A percentile compares a stretch with the other conserved stretches of the same genome.
These are phyloP conservation scores for Fusarium continuum DNA, from an alignment of 2,329 filamentous ascomycete species.

Conservation along the genomic window DNA sequence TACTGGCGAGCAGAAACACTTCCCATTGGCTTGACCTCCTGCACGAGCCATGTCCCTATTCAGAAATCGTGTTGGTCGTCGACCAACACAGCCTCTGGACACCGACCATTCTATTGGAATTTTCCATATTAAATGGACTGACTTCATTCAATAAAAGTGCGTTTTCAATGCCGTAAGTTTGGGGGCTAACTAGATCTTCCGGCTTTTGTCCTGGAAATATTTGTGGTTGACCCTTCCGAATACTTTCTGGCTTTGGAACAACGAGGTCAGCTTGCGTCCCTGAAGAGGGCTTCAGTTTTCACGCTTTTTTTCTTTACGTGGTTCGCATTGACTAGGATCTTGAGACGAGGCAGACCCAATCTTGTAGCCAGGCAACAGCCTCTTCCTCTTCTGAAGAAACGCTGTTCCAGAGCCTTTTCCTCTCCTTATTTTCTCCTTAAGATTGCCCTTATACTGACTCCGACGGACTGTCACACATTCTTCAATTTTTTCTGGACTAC, in stretches of 20 bases:
- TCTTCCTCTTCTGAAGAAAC: background rate
- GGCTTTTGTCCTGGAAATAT: too few relatives aligned
- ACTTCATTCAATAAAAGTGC: background rate
- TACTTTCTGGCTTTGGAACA: rapidly evolving
- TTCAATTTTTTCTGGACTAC: background rate
- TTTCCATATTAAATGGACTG: too few relatives aligned
- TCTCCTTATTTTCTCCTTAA: too few relatives aligned
- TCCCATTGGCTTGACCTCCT: background rate
- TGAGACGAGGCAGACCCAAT: background rate
- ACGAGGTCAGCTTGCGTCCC: background rate
- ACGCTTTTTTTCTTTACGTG: background rate
- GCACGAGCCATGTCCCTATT: too few relatives aligned
- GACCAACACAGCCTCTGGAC: background rate
- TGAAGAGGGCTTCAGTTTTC: background rate
- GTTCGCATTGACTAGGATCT: too few relatives aligned
- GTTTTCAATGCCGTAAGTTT: background rate
- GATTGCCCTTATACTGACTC: too few relatives aligned
- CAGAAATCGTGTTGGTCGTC: background rate
- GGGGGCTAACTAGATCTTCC: background rate
- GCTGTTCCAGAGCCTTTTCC: background rate
- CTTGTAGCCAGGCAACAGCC: background rate
- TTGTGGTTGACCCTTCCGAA: background rate
- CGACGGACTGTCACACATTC: too few relatives aligned
- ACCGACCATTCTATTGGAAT: rapidly evolving
- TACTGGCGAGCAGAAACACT: background rate